Percentiles rank a stretch among this genome's conserved stretches.
phyloP scores from a whole-genome alignment of 1,139 yeast species.

The Candida glucosophila region DNA sequence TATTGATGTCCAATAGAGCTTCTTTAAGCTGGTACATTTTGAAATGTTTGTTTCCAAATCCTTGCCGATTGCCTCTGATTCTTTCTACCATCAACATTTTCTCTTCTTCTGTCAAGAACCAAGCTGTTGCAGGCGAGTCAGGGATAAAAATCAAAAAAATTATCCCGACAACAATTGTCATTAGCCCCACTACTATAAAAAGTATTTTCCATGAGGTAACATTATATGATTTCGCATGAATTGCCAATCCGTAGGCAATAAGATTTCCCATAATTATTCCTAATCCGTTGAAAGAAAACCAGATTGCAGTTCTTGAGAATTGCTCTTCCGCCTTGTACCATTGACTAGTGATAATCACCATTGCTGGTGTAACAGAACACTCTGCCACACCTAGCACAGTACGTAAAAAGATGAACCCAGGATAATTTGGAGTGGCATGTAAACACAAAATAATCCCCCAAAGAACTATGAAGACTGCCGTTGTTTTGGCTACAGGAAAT shows the following conservation, averaged over 20 bases:
- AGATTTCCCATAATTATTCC: conserved; percentile 48
- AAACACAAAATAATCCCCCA: conserved; percentile 41
- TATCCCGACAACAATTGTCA: conserved; percentile 38
- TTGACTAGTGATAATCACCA: conserved; percentile 44
- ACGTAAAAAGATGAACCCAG: conserved; percentile 33
- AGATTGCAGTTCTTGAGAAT: conserved; percentile 16
- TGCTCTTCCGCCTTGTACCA: conserved; percentile 44
- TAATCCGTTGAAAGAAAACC: conserved; percentile 40
- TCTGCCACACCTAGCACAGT: conserved; percentile 42
- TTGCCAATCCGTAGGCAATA: conserved; percentile 41
- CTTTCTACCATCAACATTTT: conserved; percentile 17
- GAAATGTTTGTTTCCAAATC: conserved; percentile 45
- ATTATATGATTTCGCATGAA: conserved; percentile 19
- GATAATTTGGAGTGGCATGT: conserved; percentile 32
- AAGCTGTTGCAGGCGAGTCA: conserved; percentile 44
- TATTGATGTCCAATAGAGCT: conserved; percentile 35
- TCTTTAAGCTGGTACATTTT: conserved; percentile 46
- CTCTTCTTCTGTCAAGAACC: conserved; percentile 27
- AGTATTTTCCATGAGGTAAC: conserved; percentile 39
- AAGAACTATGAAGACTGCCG: conserved; percentile 25
- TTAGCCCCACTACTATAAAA: conserved; percentile 39
- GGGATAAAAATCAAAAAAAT: conserved; percentile 39
- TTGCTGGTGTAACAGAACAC: conserved; percentile 42
- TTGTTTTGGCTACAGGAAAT: conserved; percentile 33
- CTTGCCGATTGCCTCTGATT: conserved; percentile 28